Evolutionary conservation across 306 rosid genomes (phyloP), one percentile per base, ranked within the genome.

Genomic region (Trichosanthes truncata): DNA sequence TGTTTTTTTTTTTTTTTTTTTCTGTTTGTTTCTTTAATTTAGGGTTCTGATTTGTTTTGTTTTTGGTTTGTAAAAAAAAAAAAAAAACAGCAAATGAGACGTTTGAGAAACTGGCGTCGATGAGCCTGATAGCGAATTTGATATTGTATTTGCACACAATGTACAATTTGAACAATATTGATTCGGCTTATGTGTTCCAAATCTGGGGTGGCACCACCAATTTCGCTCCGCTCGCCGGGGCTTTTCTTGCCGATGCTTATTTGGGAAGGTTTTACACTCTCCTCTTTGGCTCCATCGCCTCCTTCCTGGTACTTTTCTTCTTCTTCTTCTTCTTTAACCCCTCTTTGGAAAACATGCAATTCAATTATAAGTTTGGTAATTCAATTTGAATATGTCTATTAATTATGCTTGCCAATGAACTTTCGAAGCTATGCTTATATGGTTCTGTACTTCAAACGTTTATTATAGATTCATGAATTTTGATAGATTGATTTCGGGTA

Each of bases 101-200:
- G 26, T 90, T 90, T 12, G 92, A 92, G 89, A 92, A 90, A 79
- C 46, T 92, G 90, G 94, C 94, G 9, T 79, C 91, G 6, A 87
- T 90, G 93, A 81, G 97, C 53, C 74, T 90, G 88, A 78, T 89
- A 36, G 88, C 87, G 11, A 89, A 89, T 65, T 72, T 89, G 68
- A 78, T 87, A 52, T 57, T 90, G 62, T 87, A 92, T 86, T 81
- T 90, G 73, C 86, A 83, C 52, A 84, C 88, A 7, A 84, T 84
- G 84, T 90, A 86, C 81, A 86, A 90, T 84, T 52, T 92, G 74
- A 91, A 86, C 11, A 80, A 74, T 3, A 87, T 84, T 33, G 20
- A 18, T 76, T 83, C 91, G 7, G 85, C 83, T 35, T 51, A 92
- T 79, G 91, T 90, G 20, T 84, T 85, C 77, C 87, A 82, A 57